phyloP scores from a whole-genome alignment of 2,329 filamentous ascomycete genomes.

The Apiospora aurea region DNA sequence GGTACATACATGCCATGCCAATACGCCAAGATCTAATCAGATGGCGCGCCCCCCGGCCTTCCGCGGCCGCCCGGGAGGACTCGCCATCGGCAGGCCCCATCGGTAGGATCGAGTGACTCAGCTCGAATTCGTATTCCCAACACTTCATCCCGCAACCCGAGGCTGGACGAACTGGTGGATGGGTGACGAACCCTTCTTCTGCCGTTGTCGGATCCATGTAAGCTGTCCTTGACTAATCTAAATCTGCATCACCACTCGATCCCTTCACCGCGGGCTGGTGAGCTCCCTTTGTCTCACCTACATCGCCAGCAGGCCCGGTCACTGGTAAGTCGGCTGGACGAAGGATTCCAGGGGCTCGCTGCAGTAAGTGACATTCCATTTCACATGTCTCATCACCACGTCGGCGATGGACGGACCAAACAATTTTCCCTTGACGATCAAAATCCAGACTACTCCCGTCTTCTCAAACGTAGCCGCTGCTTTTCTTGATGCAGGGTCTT shows the following conservation, averaged over 20 bases:
- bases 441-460: background rate
- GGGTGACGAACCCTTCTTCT: background rate
- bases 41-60: conserved; percentile 7
- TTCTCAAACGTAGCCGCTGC: background rate
- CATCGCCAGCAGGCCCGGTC: conserved; percentile 6
- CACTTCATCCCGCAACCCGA: conserved; percentile 14
- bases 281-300: conserved; percentile 2
- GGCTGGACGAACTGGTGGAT: conserved; percentile 15
- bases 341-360: background rate
- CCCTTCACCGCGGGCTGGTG: background rate
- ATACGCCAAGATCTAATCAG: conserved; percentile 18
- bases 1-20: background rate
- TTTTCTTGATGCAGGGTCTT: conserved; percentile 1
- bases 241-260: conserved; percentile 10
- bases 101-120: conserved; percentile 7
- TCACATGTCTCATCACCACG: conserved; percentile 5
- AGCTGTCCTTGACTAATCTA: conserved; percentile 13
- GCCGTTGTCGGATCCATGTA: conserved; percentile 11
- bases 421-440: background rate
- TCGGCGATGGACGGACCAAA: background rate
- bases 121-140: conserved; percentile 19
- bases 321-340: background rate
- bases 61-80: conserved; percentile 17
- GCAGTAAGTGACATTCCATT: background rate
- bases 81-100: background rate